Percentiles rank a stretch among this genome's conserved stretches.
These are phyloP conservation scores for Wickerhamiella shivajii DNA, from an alignment of 805 yeast genomes.

Conservation along the genomic window DNA sequence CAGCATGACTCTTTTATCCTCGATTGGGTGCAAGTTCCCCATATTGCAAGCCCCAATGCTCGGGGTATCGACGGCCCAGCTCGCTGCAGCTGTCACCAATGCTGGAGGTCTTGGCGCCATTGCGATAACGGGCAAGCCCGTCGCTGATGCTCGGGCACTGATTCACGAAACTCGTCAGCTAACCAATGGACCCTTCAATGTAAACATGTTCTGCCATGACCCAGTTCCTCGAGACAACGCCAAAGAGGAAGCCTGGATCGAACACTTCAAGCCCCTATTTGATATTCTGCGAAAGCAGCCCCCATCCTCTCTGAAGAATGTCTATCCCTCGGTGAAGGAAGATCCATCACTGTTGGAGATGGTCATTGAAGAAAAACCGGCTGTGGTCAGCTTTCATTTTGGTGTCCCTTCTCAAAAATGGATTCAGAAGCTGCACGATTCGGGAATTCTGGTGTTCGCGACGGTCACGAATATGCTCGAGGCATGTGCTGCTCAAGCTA, in stretches of 20 bases:
- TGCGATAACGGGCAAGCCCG: slow-evolving; percentile 6
- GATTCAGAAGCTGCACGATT: slow-evolving; percentile 24
- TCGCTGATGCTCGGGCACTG: slow-evolving; percentile 5
- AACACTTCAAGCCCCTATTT: slow-evolving; percentile 4
- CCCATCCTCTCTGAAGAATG: slow-evolving; percentile 10
- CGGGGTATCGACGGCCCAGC: slow-evolving; percentile 5
- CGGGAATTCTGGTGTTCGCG: slow-evolving; percentile 32
- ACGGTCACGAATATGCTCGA: slow-evolving; percentile 36
- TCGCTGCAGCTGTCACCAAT: slow-evolving; percentile 10
- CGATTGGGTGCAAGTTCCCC: background rate
- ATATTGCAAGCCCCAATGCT: slow-evolving; percentile 10
- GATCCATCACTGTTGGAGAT: slow-evolving; percentile 16
- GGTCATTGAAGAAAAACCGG: slow-evolving; percentile 25
- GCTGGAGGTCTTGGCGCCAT: slow-evolving; percentile 11
- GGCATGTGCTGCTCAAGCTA: slow-evolving; percentile 22
- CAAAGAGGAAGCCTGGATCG: slow-evolving; percentile 1
- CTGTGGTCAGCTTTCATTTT: slow-evolving; percentile 39
- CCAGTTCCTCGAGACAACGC: background rate
- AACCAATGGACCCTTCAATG: slow-evolving; percentile 13
- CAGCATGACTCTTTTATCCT: too few species aligned
- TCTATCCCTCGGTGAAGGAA: slow-evolving; percentile 5
- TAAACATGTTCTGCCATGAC: slow-evolving; percentile 16
- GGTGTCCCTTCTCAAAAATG: slow-evolving; percentile 30
- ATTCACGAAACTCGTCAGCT: slow-evolving; percentile 9
- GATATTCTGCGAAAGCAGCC: background rate